Conservation (phyloP, 495 filamentous ascomycete species). For the Hypoxylon fuscum region DNA sequence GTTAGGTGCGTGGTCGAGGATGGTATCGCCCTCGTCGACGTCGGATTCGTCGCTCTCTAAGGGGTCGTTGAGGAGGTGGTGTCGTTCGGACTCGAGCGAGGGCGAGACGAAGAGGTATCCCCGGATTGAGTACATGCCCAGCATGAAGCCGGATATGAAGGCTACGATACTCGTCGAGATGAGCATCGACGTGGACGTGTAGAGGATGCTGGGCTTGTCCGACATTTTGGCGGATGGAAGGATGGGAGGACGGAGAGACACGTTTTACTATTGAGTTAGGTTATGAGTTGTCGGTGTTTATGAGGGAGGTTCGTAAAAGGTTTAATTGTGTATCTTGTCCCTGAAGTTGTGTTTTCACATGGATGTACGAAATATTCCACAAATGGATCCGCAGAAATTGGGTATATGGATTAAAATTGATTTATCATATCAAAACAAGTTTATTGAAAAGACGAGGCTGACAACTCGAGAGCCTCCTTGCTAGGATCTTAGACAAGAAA, state of each 20-base stretch:
- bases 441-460: conserved; percentile 22
- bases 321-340: too few species aligned
- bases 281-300: too few species aligned
- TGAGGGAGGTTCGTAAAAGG: too few species aligned
- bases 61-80: conserved; percentile 46
- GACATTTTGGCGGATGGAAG: conserved; percentile 33
- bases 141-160: conserved; percentile 69
- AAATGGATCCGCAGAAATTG: not conserved
- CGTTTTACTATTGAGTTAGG: too few species aligned
- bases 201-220: conserved; percentile 16
- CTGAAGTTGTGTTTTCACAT: too few species aligned
- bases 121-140: conserved; percentile 60
- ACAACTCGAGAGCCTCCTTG: conserved; percentile 1
- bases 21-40: conserved; percentile 59
- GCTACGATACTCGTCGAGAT: conserved; percentile 70
- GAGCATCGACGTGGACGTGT: conserved; percentile 48
- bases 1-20: conserved; percentile 68
- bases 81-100: conserved; percentile 46
- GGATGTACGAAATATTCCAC: too few species aligned
- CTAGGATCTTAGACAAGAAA: conserved; percentile 18
- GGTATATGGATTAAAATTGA: not conserved
- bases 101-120: conserved; percentile 60
- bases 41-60: conserved; percentile 63
- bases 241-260: not conserved
- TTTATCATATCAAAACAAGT: not conserved